Evolutionary conservation across 1,284 basidiomycete species (phyloP).

Genomic region (Irpex sp.): DNA sequence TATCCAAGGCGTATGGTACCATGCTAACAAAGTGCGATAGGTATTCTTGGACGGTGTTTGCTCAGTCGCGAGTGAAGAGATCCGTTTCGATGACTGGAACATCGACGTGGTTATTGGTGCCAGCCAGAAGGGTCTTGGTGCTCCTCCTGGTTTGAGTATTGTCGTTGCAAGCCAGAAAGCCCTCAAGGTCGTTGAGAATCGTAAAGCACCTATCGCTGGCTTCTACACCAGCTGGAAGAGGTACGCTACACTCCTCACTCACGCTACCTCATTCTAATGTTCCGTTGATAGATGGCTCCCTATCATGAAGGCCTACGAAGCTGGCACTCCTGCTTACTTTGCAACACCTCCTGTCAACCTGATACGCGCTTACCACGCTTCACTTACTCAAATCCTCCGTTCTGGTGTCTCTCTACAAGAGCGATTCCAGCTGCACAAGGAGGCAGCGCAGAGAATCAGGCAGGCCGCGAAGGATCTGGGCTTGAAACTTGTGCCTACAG

Average conservation of each 20-base stretch:
- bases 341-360: conserved; percentile 96
- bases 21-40: conserved; percentile 27
- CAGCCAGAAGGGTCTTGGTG: conserved; percentile 93
- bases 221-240: conserved; percentile 94
- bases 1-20: neutral
- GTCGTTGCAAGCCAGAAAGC: conserved; percentile 82
- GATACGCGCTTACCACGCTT: conserved; percentile 85
- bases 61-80: conserved; percentile 94
- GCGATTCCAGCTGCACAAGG: conserved; percentile 77
- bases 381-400: conserved; percentile 72
- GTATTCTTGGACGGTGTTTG: conserved; percentile 92
- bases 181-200: conserved; percentile 68
- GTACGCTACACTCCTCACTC: conserved; percentile 29
- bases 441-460: conserved; percentile 75
- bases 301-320: conserved; percentile 89
- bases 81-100: conserved; percentile 91
- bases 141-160: conserved; percentile 92
- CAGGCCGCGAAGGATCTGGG: conserved; percentile 68
- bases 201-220: conserved; percentile 68
- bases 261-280: neutral
- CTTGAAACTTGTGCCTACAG: conserved; percentile 67
- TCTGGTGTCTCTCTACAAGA: conserved; percentile 64
- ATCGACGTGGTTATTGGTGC: conserved; percentile 90
- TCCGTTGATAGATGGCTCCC: conserved; percentile 71
- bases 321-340: conserved; percentile 77